These are phyloP conservation scores for Calonectria crousiana DNA, from an alignment of 2,329 filamentous ascomycete species.

Conservation along the genomic window DNA sequence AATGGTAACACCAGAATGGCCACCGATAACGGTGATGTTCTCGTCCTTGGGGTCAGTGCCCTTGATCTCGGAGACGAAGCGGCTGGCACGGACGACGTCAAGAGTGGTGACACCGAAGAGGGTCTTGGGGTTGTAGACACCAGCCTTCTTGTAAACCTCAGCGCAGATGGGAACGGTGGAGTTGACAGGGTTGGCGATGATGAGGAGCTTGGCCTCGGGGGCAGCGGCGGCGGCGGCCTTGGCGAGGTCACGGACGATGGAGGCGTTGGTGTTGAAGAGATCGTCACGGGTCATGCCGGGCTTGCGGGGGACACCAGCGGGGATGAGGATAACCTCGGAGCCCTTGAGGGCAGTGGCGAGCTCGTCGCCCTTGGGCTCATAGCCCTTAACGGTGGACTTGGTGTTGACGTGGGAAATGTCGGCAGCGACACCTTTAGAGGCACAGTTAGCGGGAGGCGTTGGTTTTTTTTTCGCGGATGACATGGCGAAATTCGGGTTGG, in stretches of 20 bases:
- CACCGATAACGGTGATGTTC: slow-evolving; percentile 95
- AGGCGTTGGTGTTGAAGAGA: slow-evolving; percentile 99
- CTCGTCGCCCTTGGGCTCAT: slow-evolving; percentile 81
- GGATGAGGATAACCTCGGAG: slow-evolving; percentile 95
- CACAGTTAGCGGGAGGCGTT: slow-evolving; percentile 33
- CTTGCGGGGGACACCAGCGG: slow-evolving; percentile 98
- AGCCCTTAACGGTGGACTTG: slow-evolving; percentile 93
- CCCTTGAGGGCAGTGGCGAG: slow-evolving; percentile 85
- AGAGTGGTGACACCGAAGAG: slow-evolving; percentile 99
- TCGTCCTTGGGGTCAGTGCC: slow-evolving; percentile 89
- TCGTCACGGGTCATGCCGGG: slow-evolving; percentile 99
- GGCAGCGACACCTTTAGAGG: slow-evolving; percentile 85
- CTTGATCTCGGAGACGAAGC: slow-evolving; percentile 98
- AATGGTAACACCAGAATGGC: slow-evolving; percentile 98
- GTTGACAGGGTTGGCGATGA: slow-evolving; percentile 99
- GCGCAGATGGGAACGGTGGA: slow-evolving; percentile 97
- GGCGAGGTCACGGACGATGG: slow-evolving; percentile 97
- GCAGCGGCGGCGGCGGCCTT: slow-evolving; percentile 91
- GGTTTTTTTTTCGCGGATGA: slow-evolving; percentile 29
- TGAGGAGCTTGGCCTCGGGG: slow-evolving; percentile 93
- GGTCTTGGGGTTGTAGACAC: slow-evolving; percentile 99
- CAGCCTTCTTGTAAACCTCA: slow-evolving; percentile 94
- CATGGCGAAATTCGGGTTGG: slow-evolving; percentile 22
- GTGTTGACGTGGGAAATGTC: slow-evolving; percentile 99
- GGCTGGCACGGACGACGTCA: slow-evolving; percentile 96